Percentiles rank a stretch among this genome's conserved stretches.
phyloP scores from a whole-genome alignment of 768 basidiomycete species.

The Wakefieldia striispora region DNA sequence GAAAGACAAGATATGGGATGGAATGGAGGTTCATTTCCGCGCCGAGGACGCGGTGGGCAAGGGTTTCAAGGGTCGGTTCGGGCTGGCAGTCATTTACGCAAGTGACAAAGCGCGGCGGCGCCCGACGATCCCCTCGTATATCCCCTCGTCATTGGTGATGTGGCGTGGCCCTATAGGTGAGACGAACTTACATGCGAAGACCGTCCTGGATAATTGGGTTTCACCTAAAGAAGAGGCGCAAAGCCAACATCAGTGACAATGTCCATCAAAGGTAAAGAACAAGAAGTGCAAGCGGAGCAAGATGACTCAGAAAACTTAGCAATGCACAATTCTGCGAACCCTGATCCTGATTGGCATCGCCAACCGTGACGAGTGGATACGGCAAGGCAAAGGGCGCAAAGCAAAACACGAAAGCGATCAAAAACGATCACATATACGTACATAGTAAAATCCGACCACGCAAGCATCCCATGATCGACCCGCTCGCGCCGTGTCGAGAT shows the following conservation, averaged over 20 bases:
- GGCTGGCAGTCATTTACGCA: too few relatives aligned
- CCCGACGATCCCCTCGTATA: too few relatives aligned
- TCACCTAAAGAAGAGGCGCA: constrained; percentile 44
- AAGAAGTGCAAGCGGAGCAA: too few relatives aligned
- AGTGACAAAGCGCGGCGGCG: too few relatives aligned
- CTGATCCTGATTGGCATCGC: too few relatives aligned
- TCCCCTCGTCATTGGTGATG: too few relatives aligned
- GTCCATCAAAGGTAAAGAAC: background rate
- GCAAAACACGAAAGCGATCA: background rate
- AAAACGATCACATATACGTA: constrained; percentile 32
- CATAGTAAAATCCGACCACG: constrained; percentile 79
- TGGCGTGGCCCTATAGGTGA: too few relatives aligned
- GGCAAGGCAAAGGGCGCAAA: background rate
- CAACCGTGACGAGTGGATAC: too few relatives aligned
- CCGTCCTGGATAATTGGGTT: constrained; percentile 88
- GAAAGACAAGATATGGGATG: background rate
- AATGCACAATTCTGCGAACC: too few relatives aligned
- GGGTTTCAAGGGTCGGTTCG: background rate
- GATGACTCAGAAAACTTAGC: too few relatives aligned
- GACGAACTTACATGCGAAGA: constrained; percentile 75
- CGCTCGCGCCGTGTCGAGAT: constrained; percentile 44
- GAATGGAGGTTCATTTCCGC: constrained; percentile 9
- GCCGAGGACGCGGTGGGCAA: background rate
- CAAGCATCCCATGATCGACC: constrained; percentile 64
- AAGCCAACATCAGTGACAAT: constrained; percentile 2